These are phyloP conservation scores for Neurospora sp. DNA, from an alignment of 495 filamentous ascomycete genomes.

Conservation along the genomic window DNA sequence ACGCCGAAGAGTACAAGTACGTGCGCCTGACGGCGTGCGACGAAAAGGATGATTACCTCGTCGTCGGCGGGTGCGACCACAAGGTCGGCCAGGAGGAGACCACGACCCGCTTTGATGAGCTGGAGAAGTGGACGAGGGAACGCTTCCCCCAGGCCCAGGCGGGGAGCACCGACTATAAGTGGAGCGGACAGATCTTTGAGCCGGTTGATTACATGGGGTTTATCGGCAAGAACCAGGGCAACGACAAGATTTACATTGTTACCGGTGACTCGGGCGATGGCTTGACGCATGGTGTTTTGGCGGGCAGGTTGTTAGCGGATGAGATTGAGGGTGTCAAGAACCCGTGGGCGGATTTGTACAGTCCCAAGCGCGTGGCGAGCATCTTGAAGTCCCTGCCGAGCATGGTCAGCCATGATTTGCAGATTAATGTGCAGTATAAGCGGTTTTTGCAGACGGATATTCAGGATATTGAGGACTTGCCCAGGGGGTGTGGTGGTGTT, in stretches of 20 bases:
- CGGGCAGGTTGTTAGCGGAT: conserved; percentile 43
- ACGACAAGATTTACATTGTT: conserved; percentile 38
- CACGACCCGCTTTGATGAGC: conserved; percentile 29
- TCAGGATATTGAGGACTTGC: conserved; percentile 47
- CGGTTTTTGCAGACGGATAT: conserved; percentile 45
- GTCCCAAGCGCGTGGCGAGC: conserved; percentile 30
- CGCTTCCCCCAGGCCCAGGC: conserved; percentile 43
- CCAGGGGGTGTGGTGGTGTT: conserved; percentile 37
- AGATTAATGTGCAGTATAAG: conserved; percentile 49
- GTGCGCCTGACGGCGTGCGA: conserved; percentile 41
- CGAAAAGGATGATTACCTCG: conserved; percentile 44
- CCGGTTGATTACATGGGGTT: conserved; percentile 46
- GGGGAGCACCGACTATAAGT: conserved; percentile 39
- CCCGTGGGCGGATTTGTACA: conserved; percentile 39
- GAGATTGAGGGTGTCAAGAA: conserved; percentile 40
- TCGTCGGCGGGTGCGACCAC: conserved; percentile 51
- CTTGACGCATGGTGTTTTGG: conserved; percentile 46
- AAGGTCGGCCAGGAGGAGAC: conserved; percentile 48
- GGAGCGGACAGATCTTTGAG: conserved; percentile 50
- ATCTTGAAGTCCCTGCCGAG: conserved; percentile 22
- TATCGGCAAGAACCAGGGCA: conserved; percentile 46
- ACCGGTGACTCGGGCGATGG: conserved; percentile 53
- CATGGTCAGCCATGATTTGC: conserved; percentile 34
- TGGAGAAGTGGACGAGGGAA: conserved; percentile 42
- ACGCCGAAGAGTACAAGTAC: conserved; percentile 45